phyloP scores from a whole-genome alignment of 169 alveolate genomes.

The Perkinsus marinus region DNA sequence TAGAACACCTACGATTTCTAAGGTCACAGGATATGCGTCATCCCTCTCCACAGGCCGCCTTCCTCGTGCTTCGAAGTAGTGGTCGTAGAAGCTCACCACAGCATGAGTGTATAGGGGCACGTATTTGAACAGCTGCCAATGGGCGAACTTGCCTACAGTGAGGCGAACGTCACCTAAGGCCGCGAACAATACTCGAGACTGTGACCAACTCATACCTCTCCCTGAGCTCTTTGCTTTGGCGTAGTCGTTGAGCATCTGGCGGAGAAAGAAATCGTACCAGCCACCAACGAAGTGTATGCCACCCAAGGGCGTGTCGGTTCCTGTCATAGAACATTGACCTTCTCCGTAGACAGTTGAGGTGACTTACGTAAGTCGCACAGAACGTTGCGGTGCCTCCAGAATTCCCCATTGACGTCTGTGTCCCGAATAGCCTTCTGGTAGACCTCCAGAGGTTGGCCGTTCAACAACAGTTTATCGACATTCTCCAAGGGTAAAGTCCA shows the following conservation, averaged over 20 bases:
- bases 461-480: neutral
- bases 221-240: neutral
- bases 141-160: neutral
- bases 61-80: neutral
- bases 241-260: neutral
- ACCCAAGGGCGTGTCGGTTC: neutral
- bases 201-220: neutral
- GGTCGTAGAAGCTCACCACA: neutral
- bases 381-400: neutral
- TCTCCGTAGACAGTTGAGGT: neutral
- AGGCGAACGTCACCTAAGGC: neutral
- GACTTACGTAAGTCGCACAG: neutral
- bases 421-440: neutral
- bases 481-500: neutral
- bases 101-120: neutral
- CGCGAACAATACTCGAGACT: neutral
- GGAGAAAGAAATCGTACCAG: neutral
- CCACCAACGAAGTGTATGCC: neutral
- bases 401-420: neutral
- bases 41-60: neutral
- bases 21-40: neutral
- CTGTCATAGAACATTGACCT: neutral
- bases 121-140: neutral
- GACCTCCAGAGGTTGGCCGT: neutral
- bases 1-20: neutral